phyloP scores from a whole-genome alignment of 441 rosid genomes.

The Geranium incanum region DNA sequence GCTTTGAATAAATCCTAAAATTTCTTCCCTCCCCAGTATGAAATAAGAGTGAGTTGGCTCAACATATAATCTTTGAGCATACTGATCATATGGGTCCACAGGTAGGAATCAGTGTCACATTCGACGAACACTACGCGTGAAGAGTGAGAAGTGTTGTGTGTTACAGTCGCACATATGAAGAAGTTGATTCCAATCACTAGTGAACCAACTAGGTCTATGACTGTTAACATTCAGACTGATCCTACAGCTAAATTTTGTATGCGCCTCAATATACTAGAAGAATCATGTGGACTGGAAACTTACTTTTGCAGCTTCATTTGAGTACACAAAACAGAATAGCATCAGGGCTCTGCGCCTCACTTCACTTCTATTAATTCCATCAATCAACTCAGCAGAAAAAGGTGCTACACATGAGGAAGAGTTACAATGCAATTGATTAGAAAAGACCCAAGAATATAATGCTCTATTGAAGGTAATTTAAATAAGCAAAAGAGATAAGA shows the following conservation, averaged over 20 bases:
- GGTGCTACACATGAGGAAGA: conserved; percentile 40
- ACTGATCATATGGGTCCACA: too few species aligned
- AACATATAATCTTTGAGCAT: too few species aligned
- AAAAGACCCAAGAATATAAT: background rate
- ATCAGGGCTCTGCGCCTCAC: conserved; percentile 67
- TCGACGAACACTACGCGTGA: too few species aligned
- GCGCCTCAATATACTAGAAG: background rate
- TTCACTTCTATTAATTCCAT: conserved; percentile 80
- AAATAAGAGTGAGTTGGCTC: too few species aligned
- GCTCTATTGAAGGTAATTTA: conserved; percentile 5
- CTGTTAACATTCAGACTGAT: background rate
- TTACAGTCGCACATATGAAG: background rate
- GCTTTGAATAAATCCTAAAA: too few species aligned
- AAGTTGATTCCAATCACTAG: background rate
- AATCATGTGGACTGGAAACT: conserved; percentile 16
- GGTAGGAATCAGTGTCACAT: too few species aligned
- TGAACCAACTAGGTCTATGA: background rate
- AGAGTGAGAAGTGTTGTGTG: background rate
- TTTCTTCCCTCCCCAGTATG: too few species aligned
- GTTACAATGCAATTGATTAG: conserved; percentile 13
- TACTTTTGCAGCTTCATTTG: conserved; percentile 64
- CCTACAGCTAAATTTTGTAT: background rate
- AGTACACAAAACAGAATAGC: conserved; percentile 64
- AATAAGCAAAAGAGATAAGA: background rate
- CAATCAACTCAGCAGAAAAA: conserved; percentile 62